Base-by-base conservation (phyloP, 129 eudicot genomes). In the Tagetes patula region DNA sequence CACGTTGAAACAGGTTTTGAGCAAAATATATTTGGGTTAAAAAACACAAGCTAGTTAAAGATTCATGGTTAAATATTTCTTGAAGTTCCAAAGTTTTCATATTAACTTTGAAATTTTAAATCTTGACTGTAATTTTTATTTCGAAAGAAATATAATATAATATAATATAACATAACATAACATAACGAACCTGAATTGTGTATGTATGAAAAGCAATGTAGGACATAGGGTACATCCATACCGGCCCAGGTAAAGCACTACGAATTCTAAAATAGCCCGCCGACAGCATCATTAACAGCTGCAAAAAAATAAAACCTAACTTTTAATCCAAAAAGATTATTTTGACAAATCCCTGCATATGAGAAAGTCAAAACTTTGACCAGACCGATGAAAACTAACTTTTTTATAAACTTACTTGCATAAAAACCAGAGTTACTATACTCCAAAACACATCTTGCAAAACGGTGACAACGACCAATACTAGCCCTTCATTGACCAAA, bases 241-340 rank as follows among this genome's bases (percentile, higher is more conserved):
- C 82, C 43, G 91, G 83, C 52, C 86, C 81, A 42, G 99, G 97
- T 76, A 95, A 80, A 83, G 86, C 91, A 65, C 94, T 88, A 60
- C 99, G 88, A 52, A 90, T 82, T 80, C 96, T 83, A 61, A 90
- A 95, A 82, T 81, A 90, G 53, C 99, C 99, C 52, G 96, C 97
- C 38, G 99, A 86, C 70, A 95, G 97, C 99, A 95, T 95, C 96
- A 94, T 84, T 42, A 79, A 53, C 77, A 90, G 82, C 98, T 94
- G 83, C 42, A 70, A 71, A 67, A 4, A n/a, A 43, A 32, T 5
- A 60, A 42, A 58, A n/a, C 2, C 20, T 12, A 30, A 36, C 1
- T 11, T 37, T 8, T 31, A 56, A 42, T 30, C 9, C 27, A 67
- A 45, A 67, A 9, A 42, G n/a, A 43, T 27, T 42, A 11, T 43